Percentiles rank a stretch among this genome's conserved stretches.
Conservation (phyloP, 495 filamentous ascomycete genomes). For the Penicillium ucsense region DNA sequence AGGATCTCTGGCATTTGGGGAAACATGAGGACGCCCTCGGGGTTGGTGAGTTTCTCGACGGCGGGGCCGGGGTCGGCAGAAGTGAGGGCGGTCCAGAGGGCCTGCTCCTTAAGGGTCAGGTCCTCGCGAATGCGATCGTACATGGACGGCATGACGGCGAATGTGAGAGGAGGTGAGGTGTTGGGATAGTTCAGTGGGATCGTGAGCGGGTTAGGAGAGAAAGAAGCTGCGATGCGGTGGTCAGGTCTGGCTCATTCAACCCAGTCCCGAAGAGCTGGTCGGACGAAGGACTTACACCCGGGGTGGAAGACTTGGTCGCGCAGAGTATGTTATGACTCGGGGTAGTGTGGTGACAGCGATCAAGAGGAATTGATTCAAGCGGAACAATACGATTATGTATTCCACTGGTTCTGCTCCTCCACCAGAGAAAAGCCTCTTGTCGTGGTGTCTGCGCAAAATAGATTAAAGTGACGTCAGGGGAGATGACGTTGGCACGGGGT, state of each 20-base stretch:
- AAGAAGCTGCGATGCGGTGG: neutral
- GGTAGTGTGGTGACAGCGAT: neutral
- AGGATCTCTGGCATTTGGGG: constrained; percentile 26
- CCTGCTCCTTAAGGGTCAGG: constrained; percentile 28
- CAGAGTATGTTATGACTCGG: neutral
- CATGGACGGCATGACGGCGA: constrained; percentile 27
- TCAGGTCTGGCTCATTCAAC: neutral
- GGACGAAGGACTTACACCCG: no score
- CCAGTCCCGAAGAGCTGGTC: no score
- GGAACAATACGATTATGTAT: neutral
- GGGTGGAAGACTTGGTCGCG: no score
- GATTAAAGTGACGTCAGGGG: constrained; percentile 18
- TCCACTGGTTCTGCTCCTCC: neutral
- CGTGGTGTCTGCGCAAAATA: neutral
- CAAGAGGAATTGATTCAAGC: neutral
- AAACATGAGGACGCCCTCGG: constrained; percentile 29
- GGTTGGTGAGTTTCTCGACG: constrained; percentile 28
- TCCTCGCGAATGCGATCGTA: constrained; percentile 38
- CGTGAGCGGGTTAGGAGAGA: neutral
- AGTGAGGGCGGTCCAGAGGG: constrained; percentile 36
- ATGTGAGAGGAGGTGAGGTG: neutral
- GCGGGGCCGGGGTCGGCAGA: constrained; percentile 33
- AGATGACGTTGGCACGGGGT: constrained; percentile 12
- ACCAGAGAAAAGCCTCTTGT: neutral
- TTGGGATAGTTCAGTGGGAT: neutral